Evolutionary conservation across 768 basidiomycete species (phyloP), one percentile per base, ranked within the genome.

Genomic region (Pisolithus sp.): DNA sequence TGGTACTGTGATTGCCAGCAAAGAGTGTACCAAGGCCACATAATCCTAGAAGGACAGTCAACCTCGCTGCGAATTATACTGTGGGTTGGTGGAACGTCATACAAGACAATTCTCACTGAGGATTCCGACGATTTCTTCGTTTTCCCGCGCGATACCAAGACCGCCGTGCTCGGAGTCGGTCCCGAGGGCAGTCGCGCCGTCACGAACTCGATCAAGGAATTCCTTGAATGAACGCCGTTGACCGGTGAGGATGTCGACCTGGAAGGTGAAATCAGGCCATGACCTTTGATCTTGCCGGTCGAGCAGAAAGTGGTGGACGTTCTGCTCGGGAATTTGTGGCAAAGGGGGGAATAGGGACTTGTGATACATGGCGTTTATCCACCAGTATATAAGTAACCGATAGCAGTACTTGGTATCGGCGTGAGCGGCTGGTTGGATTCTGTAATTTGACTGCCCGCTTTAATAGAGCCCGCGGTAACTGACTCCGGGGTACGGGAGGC

Each of bases 81-180:
- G 36, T 21, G 26, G 30, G 24, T 40, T n/a, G 34, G 26, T 12
- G 47, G 31, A 37, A 43, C 15, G 6, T 64, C 80, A 56, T 66
- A 86, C 88, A 63, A 82, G 61, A 34, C 77, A 82, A 61, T 89
- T 90, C 43, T 83, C 76, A 64, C 79, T 80, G 61, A 88, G 75
- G 15, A 90, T 78, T 6, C 85, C 88, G 18, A 88, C 73, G 21
- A 87, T 77, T 48, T 85, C 82, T 0, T 71, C 72, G 18, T 75
- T 70, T 39, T 69, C 70, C 0, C 65, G 63, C 5, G 65, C 59
- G 10, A 89, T 60, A 0, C 77, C 84, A 1, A 86, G 68, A 0
- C 87, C 85, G 0, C 84, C 84, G 17, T 75, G 62, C 0, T 67
- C 56, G 12, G 68, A 52, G 5, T 77, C 71, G n/a, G 68, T 62